Conservation (phyloP, 1,284 basidiomycete species). For the Boletus holoroseus region DNA sequence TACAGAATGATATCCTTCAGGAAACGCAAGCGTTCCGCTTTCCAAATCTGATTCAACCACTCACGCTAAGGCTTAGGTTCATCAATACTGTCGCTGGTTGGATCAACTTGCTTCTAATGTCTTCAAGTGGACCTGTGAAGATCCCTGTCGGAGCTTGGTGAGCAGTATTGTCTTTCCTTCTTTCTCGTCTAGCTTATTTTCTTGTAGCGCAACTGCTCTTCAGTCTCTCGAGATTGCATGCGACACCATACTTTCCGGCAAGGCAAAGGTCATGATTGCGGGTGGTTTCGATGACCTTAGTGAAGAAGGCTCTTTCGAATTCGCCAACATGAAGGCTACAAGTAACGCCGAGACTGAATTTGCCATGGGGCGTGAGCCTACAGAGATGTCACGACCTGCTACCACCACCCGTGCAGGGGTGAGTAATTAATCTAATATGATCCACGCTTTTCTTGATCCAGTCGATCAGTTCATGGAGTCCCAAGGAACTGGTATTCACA, state of each 20-base stretch:
- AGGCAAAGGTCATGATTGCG: conserved; percentile 98
- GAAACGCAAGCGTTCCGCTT: conserved; percentile 67
- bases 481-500: conserved; percentile 93
- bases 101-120: conserved; percentile 92
- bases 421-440: conserved; percentile 27
- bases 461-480: conserved; percentile 85
- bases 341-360: conserved; percentile 96
- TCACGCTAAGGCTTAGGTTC: conserved; percentile 52
- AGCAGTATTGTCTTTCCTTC: conserved; percentile 22
- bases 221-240: conserved; percentile 98
- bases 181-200: conserved; percentile 6
- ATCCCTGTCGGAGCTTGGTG: conserved; percentile 98
- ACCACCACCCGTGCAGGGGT: conserved; percentile 92
- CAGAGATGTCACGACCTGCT: conserved; percentile 96
- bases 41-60: conserved; percentile 8
- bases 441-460: conserved; percentile 17
- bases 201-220: conserved; percentile 81
- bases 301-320: conserved; percentile 96
- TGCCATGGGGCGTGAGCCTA: conserved; percentile 97
- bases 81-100: conserved; percentile 98
- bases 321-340: conserved; percentile 99
- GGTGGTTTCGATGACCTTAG: conserved; percentile 98
- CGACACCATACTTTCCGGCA: conserved; percentile 89
- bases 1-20: conserved; percentile 97
- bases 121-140: conserved; percentile 95